Base-by-base conservation (phyloP, 345 rosid genomes). In the Balakata baccata region DNA sequence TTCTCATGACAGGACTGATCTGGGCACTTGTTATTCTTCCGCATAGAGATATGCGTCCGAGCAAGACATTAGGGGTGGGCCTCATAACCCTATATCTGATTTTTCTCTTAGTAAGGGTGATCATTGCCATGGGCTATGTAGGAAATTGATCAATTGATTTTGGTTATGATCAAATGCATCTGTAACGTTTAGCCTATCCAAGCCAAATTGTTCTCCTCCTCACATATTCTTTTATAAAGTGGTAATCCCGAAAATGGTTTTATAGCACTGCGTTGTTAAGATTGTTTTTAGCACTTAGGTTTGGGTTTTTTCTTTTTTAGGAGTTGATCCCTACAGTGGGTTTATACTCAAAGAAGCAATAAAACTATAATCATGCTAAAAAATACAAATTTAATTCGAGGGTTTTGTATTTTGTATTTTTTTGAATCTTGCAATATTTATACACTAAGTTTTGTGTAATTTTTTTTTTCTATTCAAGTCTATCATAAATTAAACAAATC, bases 31-130 rank as follows among this genome's bases (percentile, higher is more conserved):
- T 88, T 13, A 80, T 88, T 34, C 79, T 89, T 61, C 93, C 91
- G 5, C 84, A 86, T 50, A 87, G 86, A 52, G 83, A 85, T 69
- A 93, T 91, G 98, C 89, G 79, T 18, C 98, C 95, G 4, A 88
- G 70, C 87, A 91, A 81, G 79, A 66, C 80, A 62, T 61, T 88
- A 59, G 89, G 92, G 17, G 37, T 75, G 0, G 87, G 88, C 72
- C 91, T 88, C 22, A 75, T 85, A 54, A 64, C 75, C n/a, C 73
- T 88, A 46, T 88, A 86, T 67, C 1, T 75, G 51, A 64, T 79
- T 46, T 86, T 88, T 72, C 83, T 88, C 29, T 18, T 43, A 7
- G 53, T 75, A 46, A 81, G 88, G 79, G 54, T 85, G 68, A 74
- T 64, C 51, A 66, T 73, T 29, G 71, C 86, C 61, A 64, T 73